Conservation (phyloP, 2,329 filamentous ascomycete genomes). For the Sporothrix phasma region DNA sequence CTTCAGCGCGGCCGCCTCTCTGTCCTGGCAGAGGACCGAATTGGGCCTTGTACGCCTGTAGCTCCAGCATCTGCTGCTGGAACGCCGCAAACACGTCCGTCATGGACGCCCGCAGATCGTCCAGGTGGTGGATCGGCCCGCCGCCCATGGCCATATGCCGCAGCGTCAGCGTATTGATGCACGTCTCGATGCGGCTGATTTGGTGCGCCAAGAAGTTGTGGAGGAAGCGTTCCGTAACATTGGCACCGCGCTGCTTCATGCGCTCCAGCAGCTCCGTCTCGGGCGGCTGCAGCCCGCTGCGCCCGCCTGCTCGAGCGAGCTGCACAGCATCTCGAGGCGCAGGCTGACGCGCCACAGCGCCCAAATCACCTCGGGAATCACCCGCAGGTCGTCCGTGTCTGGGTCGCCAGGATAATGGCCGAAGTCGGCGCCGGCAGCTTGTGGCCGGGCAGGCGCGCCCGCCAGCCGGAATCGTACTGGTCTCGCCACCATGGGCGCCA, state of each 20-base stretch:
- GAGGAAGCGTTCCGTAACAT: slow-evolving; percentile 81
- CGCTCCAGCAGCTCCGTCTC: slow-evolving; percentile 74
- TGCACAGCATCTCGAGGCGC: slow-evolving; percentile 87
- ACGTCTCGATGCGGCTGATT: slow-evolving; percentile 90
- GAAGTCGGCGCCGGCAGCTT: slow-evolving; percentile 1
- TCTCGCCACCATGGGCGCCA: not conserved
- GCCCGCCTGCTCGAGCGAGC: slow-evolving; percentile 64
- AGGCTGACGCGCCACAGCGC: slow-evolving; percentile 81
- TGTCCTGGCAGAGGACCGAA: slow-evolving; percentile 42
- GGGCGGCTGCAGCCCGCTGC: slow-evolving; percentile 58
- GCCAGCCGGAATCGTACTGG: not conserved
- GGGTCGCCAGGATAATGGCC: slow-evolving; percentile 4
- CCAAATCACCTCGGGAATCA: slow-evolving; percentile 64
- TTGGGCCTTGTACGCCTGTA: slow-evolving; percentile 48
- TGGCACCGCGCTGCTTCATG: slow-evolving; percentile 57
- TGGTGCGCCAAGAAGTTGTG: slow-evolving; percentile 89
- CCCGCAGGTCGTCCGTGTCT: slow-evolving; percentile 7
- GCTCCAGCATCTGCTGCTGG: slow-evolving; percentile 50
- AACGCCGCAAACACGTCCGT: slow-evolving; percentile 56
- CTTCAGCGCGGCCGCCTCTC: not conserved
- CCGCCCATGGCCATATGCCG: slow-evolving; percentile 70
- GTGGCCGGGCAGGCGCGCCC: not conserved
- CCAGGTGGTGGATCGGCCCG: slow-evolving; percentile 49
- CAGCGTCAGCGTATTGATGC: slow-evolving; percentile 66
- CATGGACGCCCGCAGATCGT: slow-evolving; percentile 72